Conservation (phyloP, 2,329 filamentous ascomycete genomes). For the Fusarium avenaceum region DNA sequence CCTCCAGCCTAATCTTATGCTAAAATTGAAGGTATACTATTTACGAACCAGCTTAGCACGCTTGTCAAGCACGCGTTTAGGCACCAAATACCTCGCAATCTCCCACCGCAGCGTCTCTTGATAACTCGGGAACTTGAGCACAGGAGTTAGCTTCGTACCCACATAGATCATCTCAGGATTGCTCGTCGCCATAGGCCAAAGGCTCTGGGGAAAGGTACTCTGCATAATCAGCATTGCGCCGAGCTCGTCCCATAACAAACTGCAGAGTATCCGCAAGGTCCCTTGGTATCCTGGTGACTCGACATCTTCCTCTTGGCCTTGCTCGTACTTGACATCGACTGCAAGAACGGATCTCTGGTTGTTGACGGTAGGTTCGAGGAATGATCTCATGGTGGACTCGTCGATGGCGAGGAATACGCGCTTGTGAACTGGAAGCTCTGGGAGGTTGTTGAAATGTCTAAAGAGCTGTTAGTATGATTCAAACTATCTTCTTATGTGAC, state of each 20-base stretch:
- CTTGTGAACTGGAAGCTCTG: not conserved
- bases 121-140: constrained; percentile 25
- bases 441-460: constrained; percentile 24
- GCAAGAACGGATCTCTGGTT: constrained; percentile 40
- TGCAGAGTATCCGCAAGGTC: constrained; percentile 39
- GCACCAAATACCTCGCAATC: constrained; percentile 14
- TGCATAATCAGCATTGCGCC: constrained; percentile 52
- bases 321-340: constrained; percentile 17
- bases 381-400: constrained; percentile 46
- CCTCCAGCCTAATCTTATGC: not conserved
- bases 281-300: constrained; percentile 44
- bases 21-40: not conserved
- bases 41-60: not conserved
- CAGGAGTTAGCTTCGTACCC: constrained; percentile 12
- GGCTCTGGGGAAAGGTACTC: constrained; percentile 17
- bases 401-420: constrained; percentile 44
- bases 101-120: constrained; percentile 17
- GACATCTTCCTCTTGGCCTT: not conserved
- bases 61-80: not conserved
- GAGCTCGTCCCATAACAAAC: constrained; percentile 47
- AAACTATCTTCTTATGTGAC: not conserved
- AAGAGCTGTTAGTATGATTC: not conserved
- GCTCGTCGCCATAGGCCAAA: constrained; percentile 46
- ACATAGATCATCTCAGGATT: constrained; percentile 33
- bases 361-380: constrained; percentile 17